Conservation (phyloP, 1,139 yeast genomes). For the Hyphopichia fennica region DNA sequence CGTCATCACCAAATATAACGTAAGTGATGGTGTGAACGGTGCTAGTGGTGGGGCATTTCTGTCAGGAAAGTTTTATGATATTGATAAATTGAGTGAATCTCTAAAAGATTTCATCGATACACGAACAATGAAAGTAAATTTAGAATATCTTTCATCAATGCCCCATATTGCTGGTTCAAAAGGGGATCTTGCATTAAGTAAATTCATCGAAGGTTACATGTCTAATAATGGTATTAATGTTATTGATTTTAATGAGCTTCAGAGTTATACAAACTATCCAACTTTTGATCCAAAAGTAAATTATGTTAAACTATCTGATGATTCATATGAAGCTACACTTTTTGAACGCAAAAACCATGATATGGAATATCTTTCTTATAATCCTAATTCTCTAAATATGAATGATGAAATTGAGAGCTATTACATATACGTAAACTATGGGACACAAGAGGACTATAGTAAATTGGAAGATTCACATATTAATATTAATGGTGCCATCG, state of each 20-base stretch:
- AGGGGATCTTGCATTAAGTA: slow-evolving; percentile 74
- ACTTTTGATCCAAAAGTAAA: slow-evolving; percentile 19
- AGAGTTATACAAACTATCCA: slow-evolving; percentile 62
- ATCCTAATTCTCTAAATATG: slow-evolving; percentile 58
- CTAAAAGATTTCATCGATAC: slow-evolving; percentile 53
- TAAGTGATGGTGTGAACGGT: slow-evolving; percentile 47
- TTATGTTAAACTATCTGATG: slow-evolving; percentile 34
- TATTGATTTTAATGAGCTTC: slow-evolving; percentile 51
- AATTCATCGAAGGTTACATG: slow-evolving; percentile 61
- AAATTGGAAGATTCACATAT: slow-evolving; percentile 36
- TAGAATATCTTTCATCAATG: slow-evolving; percentile 77
- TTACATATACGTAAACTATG: slow-evolving; percentile 61
- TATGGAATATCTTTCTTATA: slow-evolving; percentile 53
- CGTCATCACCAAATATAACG: slow-evolving; percentile 55
- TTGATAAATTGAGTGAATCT: slow-evolving; percentile 47
- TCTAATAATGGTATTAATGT: slow-evolving; percentile 53
- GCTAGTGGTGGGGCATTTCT: slow-evolving; percentile 44
- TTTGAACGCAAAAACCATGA: slow-evolving; percentile 32
- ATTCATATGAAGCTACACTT: slow-evolving; percentile 38
- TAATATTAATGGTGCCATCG: slow-evolving; percentile 43
- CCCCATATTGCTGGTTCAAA: slow-evolving; percentile 87
- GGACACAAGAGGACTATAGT: slow-evolving; percentile 59
- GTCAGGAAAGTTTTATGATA: slow-evolving; percentile 65
- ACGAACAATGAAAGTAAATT: slow-evolving; percentile 61
- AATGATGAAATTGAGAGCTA: slow-evolving; percentile 52